Conservation (phyloP, 371 early-diverging fungal species). For the Syncephalastrum sp. region DNA sequence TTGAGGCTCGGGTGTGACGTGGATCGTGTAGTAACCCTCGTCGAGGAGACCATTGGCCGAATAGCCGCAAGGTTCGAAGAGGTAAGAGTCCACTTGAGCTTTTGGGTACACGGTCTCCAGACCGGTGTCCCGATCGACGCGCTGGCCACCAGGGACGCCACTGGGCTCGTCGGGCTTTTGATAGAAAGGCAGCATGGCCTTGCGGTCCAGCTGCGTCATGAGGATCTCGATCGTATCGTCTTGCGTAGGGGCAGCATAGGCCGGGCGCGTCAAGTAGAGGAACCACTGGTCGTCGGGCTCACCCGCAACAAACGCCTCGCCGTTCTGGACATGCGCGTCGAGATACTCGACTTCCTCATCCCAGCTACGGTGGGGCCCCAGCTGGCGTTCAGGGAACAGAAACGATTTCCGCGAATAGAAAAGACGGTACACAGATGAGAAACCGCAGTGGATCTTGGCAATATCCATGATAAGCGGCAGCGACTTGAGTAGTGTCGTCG, state of each 20-base stretch:
- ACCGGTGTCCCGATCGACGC: constrained; percentile 72
- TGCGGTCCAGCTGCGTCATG: constrained; percentile 85
- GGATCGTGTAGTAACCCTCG: constrained; percentile 89
- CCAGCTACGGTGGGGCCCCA: constrained; percentile 86
- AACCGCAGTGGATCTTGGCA: constrained; percentile 64
- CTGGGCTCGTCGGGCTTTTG: constrained; percentile 43
- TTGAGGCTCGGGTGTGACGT: constrained; percentile 96
- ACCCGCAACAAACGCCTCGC: constrained; percentile 86
- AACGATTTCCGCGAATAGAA: constrained; percentile 95
- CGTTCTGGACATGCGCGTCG: constrained; percentile 65
- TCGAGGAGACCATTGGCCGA: constrained; percentile 86
- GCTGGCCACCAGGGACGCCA: constrained; percentile 58
- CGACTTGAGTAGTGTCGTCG: constrained; percentile 86
- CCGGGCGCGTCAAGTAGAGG: constrained; percentile 67
- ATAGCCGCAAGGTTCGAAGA: constrained; percentile 94
- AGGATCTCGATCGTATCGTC: constrained; percentile 93
- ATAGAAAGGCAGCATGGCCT: constrained; percentile 72
- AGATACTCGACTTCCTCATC: constrained; percentile 78
- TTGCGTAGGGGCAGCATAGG: constrained; percentile 27
- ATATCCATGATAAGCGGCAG: constrained; percentile 81
- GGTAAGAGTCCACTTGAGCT: constrained; percentile 76
- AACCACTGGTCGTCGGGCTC: constrained; percentile 95
- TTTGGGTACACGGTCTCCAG: constrained; percentile 73
- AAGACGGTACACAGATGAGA: constrained; percentile 66
- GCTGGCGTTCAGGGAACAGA: constrained; percentile 90